phyloP scores from a whole-genome alignment of 148 eudicot genomes.

The Amaranthus hypochondriacus region DNA sequence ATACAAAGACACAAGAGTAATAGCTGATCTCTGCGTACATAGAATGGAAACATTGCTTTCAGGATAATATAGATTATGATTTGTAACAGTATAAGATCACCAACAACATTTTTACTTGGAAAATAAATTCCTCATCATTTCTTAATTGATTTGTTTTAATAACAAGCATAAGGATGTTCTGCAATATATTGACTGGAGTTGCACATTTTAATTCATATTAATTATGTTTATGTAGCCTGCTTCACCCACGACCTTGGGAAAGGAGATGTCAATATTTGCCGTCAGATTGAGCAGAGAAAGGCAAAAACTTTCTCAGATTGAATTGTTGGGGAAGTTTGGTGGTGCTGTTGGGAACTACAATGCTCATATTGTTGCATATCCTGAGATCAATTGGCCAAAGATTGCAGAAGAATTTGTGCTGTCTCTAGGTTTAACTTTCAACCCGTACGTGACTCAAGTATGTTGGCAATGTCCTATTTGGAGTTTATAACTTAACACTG shows the following conservation, averaged over 20 bases:
- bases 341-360: conserved; percentile 97
- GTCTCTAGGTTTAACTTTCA: conserved; percentile 83
- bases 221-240: conserved; percentile 60
- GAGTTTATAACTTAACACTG: background rate
- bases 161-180: background rate
- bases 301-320: conserved; percentile 44
- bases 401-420: conserved; percentile 76
- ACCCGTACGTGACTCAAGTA: conserved; percentile 88
- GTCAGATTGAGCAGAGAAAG: conserved; percentile 69
- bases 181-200: background rate
- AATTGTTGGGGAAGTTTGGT: conserved; percentile 87
- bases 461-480: background rate
- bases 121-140: background rate
- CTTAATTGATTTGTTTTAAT: background rate
- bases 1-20: too few species aligned
- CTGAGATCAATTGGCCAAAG: conserved; percentile 71
- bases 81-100: background rate
- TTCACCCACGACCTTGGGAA: conserved; percentile 90
- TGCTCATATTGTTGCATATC: conserved; percentile 89
- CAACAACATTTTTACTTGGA: background rate
- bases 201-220: conserved; percentile 1
- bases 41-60: too few species aligned
- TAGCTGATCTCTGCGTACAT: too few species aligned
- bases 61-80: background rate
- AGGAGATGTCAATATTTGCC: conserved; percentile 84